A percentile compares a stretch with the other conserved stretches of the same genome.
Conservation (phyloP, 2,329 filamentous ascomycete genomes). For the Penicillium psychrosexuale region DNA sequence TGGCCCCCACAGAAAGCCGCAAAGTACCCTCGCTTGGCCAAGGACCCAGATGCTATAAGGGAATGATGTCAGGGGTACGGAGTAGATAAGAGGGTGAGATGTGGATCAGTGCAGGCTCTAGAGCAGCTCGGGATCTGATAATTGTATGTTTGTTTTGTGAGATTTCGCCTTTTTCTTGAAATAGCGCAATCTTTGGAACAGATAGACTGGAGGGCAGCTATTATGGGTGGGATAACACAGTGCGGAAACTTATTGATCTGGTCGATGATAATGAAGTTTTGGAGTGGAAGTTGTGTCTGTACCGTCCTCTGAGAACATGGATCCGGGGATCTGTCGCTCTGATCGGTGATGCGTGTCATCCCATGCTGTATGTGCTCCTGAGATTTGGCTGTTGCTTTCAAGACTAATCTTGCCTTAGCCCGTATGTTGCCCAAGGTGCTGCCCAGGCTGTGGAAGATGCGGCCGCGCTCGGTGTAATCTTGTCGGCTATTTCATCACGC, state of each 20-base stretch:
- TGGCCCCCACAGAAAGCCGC: background rate
- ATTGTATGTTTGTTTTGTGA: background rate
- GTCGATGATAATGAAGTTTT: conserved; percentile 54
- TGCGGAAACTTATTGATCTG: conserved; percentile 58
- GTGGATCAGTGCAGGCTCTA: background rate
- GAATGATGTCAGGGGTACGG: too few relatives aligned
- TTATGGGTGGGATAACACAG: conserved; percentile 58
- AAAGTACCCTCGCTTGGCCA: background rate
- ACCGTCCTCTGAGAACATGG: conserved; percentile 36
- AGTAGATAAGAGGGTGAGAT: too few relatives aligned
- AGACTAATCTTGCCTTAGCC: conserved; percentile 19
- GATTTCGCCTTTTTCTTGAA: background rate
- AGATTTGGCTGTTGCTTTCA: background rate
- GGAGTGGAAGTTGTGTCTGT: conserved; percentile 39
- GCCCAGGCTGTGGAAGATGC: conserved; percentile 47
- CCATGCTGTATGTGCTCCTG: conserved; percentile 41
- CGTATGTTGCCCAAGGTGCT: conserved; percentile 46
- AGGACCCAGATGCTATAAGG: background rate
- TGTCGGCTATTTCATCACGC: conserved; percentile 32
- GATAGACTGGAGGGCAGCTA: conserved; percentile 44
- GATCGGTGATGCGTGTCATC: conserved; percentile 46
- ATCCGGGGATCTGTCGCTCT: conserved; percentile 36
- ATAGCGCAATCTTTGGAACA: background rate
- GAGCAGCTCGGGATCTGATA: background rate
- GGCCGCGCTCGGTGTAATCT: conserved; percentile 34